Evolutionary conservation across 805 yeast species (phyloP).

Genomic region (Starmerella vitae): DNA sequence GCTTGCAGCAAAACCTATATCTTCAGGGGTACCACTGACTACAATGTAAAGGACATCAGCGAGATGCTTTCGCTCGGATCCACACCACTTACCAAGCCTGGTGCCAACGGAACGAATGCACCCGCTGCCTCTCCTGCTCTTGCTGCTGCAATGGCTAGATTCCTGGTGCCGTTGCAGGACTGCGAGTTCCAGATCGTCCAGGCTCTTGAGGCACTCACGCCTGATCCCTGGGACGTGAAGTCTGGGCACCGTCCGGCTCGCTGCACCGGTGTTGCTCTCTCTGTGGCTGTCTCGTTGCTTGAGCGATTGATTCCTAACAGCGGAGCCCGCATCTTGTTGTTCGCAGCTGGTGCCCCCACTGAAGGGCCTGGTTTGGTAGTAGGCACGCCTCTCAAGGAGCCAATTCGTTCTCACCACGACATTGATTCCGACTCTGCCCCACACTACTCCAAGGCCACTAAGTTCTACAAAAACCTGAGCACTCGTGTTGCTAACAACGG

Average conservation of each 20-base stretch:
- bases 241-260: conserved; percentile 68
- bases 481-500: conserved; percentile 57
- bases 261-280: conserved; percentile 85
- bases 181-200: conserved; percentile 75
- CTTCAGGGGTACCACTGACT: conserved; percentile 82
- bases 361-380: conserved; percentile 91
- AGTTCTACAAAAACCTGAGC: conserved; percentile 65
- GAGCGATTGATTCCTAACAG: conserved; percentile 73
- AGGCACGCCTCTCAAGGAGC: conserved; percentile 80
- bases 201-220: conserved; percentile 60
- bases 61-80: conserved; percentile 44
- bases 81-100: conserved; percentile 11
- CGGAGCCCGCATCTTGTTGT: conserved; percentile 80
- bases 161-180: conserved; percentile 57
- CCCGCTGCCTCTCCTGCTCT: conserved; percentile 25
- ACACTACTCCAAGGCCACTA: conserved; percentile 73
- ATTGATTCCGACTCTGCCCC: conserved; percentile 82
- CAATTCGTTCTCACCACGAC: conserved; percentile 93
- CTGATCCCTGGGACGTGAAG: conserved; percentile 82
- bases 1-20: conserved; percentile 62
- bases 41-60: conserved; percentile 40
- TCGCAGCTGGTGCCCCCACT: conserved; percentile 92
- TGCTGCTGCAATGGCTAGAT: conserved; percentile 40
- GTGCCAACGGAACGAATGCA: conserved; percentile 19
- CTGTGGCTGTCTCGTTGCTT: conserved; percentile 67